Evolutionary conservation across 192 early-diverging fungal species (phyloP), one percentile per base, ranked within the genome.

Genomic region (Coemansia sp.): DNA sequence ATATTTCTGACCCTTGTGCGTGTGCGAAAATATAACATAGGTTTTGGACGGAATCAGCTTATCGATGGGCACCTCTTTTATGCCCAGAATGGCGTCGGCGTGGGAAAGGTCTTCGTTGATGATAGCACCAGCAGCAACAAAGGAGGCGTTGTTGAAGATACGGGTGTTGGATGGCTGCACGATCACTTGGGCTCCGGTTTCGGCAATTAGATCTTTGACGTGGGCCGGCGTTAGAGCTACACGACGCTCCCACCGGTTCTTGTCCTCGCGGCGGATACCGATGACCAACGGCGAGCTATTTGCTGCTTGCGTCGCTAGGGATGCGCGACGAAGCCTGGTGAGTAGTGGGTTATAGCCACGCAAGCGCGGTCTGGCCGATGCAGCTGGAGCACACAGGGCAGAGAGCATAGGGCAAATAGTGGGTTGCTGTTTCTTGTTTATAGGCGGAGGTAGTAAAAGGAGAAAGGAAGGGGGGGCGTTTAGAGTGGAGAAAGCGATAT

Each of bases 241-340:
- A 2, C 97, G 88, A 2, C 97, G 86, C 71, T 99, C 97, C 97
- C 97, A 99, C 31, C 91, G 84, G 83, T 95, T 96, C 83, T 99
- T 99, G 85, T 91, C 91, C 79, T 99, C 97, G 46, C 94, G 83
- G 3, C 97, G 90, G 67, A 98, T 89, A 9, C 90, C 96, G 24
- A 98, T 77, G 5, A 81, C 78, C 18, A 75, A n/a, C 11, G 76
- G 63, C 34, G 43, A 8, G 50, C 45, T 28, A 13, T 7, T 33
- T 0, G 60, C 23, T n/a, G 73, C 63, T 33, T 65, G 45, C 9
- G 73, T 75, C 34, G 66, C 63, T 3, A 75, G 33, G 4, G 37
- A 18, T 34, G 73, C 67, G 4, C 46, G 43, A 20, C 6, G 9
- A 21, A 45, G 43, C 18, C 43, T n/a, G 7, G 43, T 5, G 18